Conservation (phyloP, 2,329 filamentous ascomycete genomes). For the Cryphonectria naterciae region DNA sequence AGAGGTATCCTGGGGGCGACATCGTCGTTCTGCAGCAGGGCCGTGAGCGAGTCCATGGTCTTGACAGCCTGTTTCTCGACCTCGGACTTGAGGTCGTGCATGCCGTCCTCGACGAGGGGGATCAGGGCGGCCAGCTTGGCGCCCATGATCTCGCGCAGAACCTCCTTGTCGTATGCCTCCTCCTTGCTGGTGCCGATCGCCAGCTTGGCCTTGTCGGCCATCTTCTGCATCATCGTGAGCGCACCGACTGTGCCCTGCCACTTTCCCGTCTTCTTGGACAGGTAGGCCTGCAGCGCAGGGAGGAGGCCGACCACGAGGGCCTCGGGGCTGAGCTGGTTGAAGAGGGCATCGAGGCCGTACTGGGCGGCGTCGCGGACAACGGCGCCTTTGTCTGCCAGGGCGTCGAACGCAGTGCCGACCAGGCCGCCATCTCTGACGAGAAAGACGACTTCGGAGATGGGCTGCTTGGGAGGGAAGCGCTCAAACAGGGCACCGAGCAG, state of each 20-base stretch:
- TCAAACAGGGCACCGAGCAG: constrained; percentile 93
- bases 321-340: constrained; percentile 78
- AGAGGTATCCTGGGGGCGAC: constrained; percentile 90
- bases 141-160: constrained; percentile 89
- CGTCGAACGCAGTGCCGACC: constrained; percentile 76
- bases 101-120: constrained; percentile 85
- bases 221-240: constrained; percentile 81
- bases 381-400: constrained; percentile 84
- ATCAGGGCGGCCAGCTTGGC: constrained; percentile 84
- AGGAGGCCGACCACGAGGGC: constrained; percentile 82
- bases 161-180: constrained; percentile 83
- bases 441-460: constrained; percentile 78
- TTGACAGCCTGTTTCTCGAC: constrained; percentile 86
- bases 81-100: constrained; percentile 91
- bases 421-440: constrained; percentile 79
- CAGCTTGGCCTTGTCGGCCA: constrained; percentile 94
- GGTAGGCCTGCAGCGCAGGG: constrained; percentile 74
- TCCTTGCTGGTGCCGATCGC: constrained; percentile 78
- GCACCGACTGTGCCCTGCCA: constrained; percentile 96
- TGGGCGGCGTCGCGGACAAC: constrained; percentile 90
- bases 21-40: constrained; percentile 93
- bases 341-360: constrained; percentile 90
- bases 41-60: constrained; percentile 89
- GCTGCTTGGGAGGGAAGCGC: constrained; percentile 78
- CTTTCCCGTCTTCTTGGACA: constrained; percentile 84